Percentiles rank a stretch among this genome's conserved stretches.
Conservation (phyloP, 208 protist species). For the Acanthamoeba rhysodes region DNA sequence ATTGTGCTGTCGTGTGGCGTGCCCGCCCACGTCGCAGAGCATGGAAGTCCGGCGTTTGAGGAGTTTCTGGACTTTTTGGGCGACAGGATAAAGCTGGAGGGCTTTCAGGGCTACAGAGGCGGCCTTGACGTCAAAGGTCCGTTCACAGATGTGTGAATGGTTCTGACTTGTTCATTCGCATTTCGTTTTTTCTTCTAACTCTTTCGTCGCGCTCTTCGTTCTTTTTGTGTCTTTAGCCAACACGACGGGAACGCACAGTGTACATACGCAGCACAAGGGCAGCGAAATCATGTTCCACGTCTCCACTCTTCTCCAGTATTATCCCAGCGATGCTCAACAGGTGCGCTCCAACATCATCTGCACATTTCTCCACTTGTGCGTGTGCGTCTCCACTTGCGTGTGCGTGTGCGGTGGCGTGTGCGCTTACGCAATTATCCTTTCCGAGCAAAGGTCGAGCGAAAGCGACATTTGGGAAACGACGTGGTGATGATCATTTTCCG, state of each 20-base stretch:
- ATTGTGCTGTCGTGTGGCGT: no score
- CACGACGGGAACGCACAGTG: conserved; percentile 73
- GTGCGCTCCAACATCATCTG: neutral
- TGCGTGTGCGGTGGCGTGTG: neutral
- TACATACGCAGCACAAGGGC: conserved; percentile 70
- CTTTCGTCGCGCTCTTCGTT: neutral
- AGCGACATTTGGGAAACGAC: conserved; percentile 84
- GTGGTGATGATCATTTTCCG: conserved; percentile 84
- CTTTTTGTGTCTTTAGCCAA: conserved; percentile 13
- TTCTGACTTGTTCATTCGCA: neutral
- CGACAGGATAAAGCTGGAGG: neutral
- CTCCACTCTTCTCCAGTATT: conserved; percentile 83
- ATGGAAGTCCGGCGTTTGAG: conserved; percentile 66
- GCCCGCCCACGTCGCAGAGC: neutral
- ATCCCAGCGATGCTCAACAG: conserved; percentile 69
- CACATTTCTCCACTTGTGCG: neutral
- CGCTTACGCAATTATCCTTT: no score
- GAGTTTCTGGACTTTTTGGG: conserved; percentile 75
- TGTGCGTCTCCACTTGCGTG: no score
- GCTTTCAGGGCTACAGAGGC: conserved; percentile 65
- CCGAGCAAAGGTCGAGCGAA: conserved; percentile 79
- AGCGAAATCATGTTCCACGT: conserved; percentile 86
- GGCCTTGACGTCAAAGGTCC: conserved; percentile 75
- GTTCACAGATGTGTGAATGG: neutral
- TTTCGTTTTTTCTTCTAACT: neutral